Base-by-base conservation (phyloP, 768 basidiomycete genomes). In the Leucocoprinus leucothites region DNA sequence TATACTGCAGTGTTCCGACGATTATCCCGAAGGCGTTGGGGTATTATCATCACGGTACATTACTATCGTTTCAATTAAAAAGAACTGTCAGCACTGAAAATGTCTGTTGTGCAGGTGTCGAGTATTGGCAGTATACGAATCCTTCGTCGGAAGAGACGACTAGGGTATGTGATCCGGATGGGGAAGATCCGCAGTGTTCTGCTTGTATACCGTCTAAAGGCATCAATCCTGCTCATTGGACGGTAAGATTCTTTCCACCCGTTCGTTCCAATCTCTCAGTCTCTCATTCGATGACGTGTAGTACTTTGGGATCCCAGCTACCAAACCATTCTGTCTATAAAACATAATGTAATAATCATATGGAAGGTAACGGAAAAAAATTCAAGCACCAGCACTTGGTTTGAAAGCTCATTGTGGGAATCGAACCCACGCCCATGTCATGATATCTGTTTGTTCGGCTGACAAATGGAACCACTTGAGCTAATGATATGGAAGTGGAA, bases 11-110 rank as follows among this genome's bases (percentile, higher is more conserved):
- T 4, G 79, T 81, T 9, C 79, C 80, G 1, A 82, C 80, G 0
- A 72, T 81, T 47, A 77, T 82, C 26, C 76, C 80, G 0, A 73
- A 59, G 3, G 61, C 60, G 2, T 57, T 82, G 8, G 81, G 81
- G 4, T 84, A 82, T 63, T 74, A 73, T 51, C 82, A 84, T 53
- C 80, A 82, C 56, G 81, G 81, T 76, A 51, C 35, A 62, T 48
- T 26, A 7, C 16, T 9, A 26, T 3, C 2, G 31, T 41, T 50
- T 16, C n/a, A n/a, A n/a, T n/a, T n/a, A n/a, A n/a, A n/a, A n/a
- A n/a, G n/a, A n/a, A n/a, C n/a, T n/a, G n/a, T n/a, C n/a, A n/a
- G n/a, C n/a, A n/a, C n/a, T n/a, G n/a, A n/a, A n/a, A n/a, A n/a
- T n/a, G n/a, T n/a, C n/a, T n/a, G n/a, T n/a, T n/a, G 38, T 13